phyloP scores from a whole-genome alignment of 257 asterid species.

The Apocynum venetum region DNA sequence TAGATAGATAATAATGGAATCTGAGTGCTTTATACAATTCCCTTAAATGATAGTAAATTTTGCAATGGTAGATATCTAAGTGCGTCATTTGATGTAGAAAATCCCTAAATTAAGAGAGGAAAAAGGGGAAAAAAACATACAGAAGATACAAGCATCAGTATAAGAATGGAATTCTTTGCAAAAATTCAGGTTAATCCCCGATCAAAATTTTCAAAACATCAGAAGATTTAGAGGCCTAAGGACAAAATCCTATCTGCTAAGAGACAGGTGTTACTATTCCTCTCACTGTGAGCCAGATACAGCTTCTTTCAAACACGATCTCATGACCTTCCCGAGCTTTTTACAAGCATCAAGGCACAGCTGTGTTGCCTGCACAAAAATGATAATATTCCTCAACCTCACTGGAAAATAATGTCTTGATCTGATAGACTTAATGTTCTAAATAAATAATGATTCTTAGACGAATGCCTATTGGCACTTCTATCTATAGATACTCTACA shows the following conservation, averaged over 20 bases:
- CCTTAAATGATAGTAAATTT: not conserved
- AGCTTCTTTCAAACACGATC: conserved; percentile 71
- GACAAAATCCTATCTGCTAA: not conserved
- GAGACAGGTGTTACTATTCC: not conserved
- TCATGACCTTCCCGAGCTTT: conserved; percentile 70
- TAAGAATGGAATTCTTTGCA: not conserved
- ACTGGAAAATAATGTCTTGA: not conserved
- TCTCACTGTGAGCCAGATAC: conserved; percentile 45
- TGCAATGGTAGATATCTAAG: not conserved
- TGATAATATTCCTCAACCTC: not conserved
- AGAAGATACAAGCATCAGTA: not conserved
- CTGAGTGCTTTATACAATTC: not conserved
- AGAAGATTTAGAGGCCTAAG: conserved; percentile 11
- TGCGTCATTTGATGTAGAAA: not conserved
- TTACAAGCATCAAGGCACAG: conserved; percentile 88
- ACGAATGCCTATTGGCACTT: not conserved
- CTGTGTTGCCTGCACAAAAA: conserved; percentile 72
- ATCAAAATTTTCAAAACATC: not conserved
- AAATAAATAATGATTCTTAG: not conserved
- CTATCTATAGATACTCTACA: not conserved
- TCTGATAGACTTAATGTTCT: not conserved
- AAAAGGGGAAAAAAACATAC: not conserved
- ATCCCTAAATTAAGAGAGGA: not conserved
- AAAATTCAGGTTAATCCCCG: conserved; percentile 9
- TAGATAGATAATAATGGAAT: not conserved